Evolutionary conservation across 2,329 filamentous ascomycete genomes (phyloP).

Genomic region (Botryotinia globosa): DNA sequence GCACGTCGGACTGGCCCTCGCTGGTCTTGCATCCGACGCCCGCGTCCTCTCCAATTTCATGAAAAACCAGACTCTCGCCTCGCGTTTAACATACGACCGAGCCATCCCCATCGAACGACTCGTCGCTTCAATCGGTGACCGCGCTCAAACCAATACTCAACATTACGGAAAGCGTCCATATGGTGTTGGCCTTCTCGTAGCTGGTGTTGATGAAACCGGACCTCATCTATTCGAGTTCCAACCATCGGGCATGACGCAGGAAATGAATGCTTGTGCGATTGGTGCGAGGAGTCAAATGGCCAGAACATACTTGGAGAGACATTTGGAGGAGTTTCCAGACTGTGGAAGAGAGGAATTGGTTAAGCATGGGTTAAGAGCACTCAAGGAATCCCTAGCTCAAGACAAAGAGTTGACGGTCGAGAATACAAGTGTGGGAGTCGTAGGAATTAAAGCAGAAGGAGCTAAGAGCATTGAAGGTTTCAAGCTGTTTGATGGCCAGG

Average conservation of each 20-base stretch:
- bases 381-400: slow-evolving; percentile 94
- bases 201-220: slow-evolving; percentile 88
- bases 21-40: slow-evolving; percentile 93
- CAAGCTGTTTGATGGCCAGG: slow-evolving; percentile 85
- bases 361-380: slow-evolving; percentile 80
- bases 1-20: slow-evolving; percentile 92
- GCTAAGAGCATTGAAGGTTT: slow-evolving; percentile 70
- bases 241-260: slow-evolving; percentile 90
- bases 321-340: slow-evolving; percentile 77
- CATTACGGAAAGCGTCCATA: slow-evolving; percentile 96
- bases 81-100: slow-evolving; percentile 92
- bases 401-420: slow-evolving; percentile 97
- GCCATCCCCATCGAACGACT: slow-evolving; percentile 87
- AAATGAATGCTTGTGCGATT: slow-evolving; percentile 96
- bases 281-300: slow-evolving; percentile 97
- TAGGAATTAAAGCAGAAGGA: slow-evolving; percentile 57
- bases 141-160: slow-evolving; percentile 97
- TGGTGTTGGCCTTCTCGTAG: slow-evolving; percentile 88
- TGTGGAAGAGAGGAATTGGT: slow-evolving; percentile 82
- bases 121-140: slow-evolving; percentile 88
- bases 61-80: slow-evolving; percentile 97
- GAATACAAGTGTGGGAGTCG: slow-evolving; percentile 89
- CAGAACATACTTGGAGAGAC: slow-evolving; percentile 90
- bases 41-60: slow-evolving; percentile 99
- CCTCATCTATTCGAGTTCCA: slow-evolving; percentile 99